phyloP scores from a whole-genome alignment of 768 basidiomycete genomes.

The Boletus rufocinnamomeus region DNA sequence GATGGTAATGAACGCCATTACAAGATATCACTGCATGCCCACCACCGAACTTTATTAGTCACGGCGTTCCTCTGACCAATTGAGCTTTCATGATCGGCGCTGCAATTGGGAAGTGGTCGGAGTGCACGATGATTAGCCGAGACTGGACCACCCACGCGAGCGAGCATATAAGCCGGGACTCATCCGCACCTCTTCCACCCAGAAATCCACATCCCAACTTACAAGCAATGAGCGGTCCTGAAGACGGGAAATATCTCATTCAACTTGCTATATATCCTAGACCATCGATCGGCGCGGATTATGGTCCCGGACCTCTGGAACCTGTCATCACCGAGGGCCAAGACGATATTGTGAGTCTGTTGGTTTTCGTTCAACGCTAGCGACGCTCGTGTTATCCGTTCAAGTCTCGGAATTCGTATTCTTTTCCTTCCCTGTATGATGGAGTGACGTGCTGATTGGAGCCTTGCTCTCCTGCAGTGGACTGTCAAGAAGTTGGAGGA shows the following conservation, averaged over 20 bases:
- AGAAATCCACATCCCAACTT: background rate
- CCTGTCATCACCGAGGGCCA: background rate
- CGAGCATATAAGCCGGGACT: background rate
- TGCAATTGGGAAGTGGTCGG: no score
- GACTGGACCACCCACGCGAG: background rate
- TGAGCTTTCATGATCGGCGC: background rate
- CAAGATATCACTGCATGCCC: background rate
- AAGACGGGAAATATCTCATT: background rate
- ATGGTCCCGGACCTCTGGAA: background rate
- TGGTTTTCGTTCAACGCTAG: background rate
- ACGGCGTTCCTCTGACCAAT: background rate
- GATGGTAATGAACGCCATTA: background rate
- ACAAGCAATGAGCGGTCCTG: background rate
- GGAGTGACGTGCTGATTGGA: background rate
- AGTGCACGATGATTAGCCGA: background rate
- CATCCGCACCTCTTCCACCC: background rate
- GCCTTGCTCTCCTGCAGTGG: background rate
- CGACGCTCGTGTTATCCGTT: background rate
- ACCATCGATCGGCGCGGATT: background rate
- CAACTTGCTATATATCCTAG: background rate
- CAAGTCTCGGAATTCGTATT: background rate
- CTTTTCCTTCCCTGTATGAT: no score
- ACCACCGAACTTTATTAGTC: background rate
- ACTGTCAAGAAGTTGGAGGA: background rate
- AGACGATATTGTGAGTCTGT: background rate